Percentiles rank a stretch among this genome's conserved stretches.
These are phyloP conservation scores for Colletotrichum eleusines DNA, from an alignment of 2,329 filamentous ascomycete genomes.

Conservation along the genomic window DNA sequence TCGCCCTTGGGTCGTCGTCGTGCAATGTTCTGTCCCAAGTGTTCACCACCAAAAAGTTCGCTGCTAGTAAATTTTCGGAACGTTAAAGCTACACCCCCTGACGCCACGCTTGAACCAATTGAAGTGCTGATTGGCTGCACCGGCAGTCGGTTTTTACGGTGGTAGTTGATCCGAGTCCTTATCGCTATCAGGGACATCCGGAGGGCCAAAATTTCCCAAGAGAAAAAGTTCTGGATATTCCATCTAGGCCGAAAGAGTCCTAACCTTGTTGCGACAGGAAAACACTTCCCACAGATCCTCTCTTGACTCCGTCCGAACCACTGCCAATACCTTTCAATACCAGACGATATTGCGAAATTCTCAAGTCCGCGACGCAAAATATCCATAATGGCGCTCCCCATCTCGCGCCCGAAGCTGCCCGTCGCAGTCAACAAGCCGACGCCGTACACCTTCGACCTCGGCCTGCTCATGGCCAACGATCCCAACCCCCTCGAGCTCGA, in stretches of 20 bases:
- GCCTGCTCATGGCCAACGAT: slow-evolving; percentile 87
- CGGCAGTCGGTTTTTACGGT: slow-evolving; percentile 27
- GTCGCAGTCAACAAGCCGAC: slow-evolving; percentile 83
- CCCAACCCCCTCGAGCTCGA: slow-evolving; percentile 81
- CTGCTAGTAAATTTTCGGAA: slow-evolving; percentile 36
- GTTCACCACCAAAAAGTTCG: slow-evolving; percentile 37
- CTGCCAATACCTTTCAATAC: too few species aligned
- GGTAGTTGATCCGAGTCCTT: slow-evolving; percentile 40
- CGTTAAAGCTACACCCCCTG: slow-evolving; percentile 31
- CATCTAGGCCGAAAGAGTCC: background rate
- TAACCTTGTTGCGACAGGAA: slow-evolving; percentile 13
- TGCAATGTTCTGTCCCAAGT: slow-evolving; percentile 34
- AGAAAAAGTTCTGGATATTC: slow-evolving; percentile 42
- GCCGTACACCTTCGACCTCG: slow-evolving; percentile 93
- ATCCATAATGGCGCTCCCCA: slow-evolving; percentile 52
- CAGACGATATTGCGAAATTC: background rate
- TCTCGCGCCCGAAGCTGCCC: slow-evolving; percentile 63
- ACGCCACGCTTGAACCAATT: slow-evolving; percentile 19
- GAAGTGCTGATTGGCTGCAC: slow-evolving; percentile 27
- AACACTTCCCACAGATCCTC: slow-evolving; percentile 18
- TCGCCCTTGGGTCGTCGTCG: slow-evolving; percentile 39
- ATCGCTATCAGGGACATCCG: slow-evolving; percentile 28
- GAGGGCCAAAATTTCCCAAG: slow-evolving; percentile 42
- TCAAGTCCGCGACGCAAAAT: slow-evolving; percentile 21
- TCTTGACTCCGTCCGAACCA: slow-evolving; percentile 11